These are phyloP conservation scores for Verticillium tricorpus DNA, from an alignment of 2,329 filamentous ascomycete species.

Conservation along the genomic window DNA sequence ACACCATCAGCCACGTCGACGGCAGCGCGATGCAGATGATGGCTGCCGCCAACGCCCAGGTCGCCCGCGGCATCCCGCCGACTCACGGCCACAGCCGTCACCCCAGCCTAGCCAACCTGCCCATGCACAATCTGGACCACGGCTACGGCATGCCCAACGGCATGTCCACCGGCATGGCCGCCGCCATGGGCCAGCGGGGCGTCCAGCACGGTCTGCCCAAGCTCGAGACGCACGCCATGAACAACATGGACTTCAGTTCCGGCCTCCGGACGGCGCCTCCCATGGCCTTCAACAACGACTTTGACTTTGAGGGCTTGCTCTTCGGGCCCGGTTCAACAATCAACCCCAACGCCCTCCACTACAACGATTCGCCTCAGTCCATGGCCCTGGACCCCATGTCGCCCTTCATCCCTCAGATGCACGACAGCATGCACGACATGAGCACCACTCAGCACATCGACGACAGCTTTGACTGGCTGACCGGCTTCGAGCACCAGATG, in stretches of 20 bases:
- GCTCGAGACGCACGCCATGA: conserved; percentile 72
- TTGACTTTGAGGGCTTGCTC: conserved; percentile 65
- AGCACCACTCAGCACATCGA: conserved; percentile 59
- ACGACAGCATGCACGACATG: conserved; percentile 50
- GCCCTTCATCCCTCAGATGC: conserved; percentile 52
- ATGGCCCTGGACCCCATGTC: conserved; percentile 59
- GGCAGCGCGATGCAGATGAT: conserved; percentile 69
- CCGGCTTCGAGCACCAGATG: conserved; percentile 75
- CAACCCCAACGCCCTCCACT: conserved; percentile 74
- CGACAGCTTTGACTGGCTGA: conserved; percentile 77
- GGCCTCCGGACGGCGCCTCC: conserved; percentile 76
- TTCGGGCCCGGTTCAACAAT: conserved; percentile 66
- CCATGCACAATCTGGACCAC: conserved; percentile 52
- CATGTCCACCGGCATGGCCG: conserved; percentile 58
- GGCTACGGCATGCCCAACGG: conserved; percentile 46
- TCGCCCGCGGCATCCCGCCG: conserved; percentile 38
- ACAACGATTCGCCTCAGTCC: conserved; percentile 70
- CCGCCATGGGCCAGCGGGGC: conserved; percentile 61
- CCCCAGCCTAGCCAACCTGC: conserved; percentile 67
- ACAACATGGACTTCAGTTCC: conserved; percentile 57
- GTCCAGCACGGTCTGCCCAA: conserved; percentile 69
- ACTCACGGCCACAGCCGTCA: conserved; percentile 60
- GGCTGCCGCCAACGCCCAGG: conserved; percentile 52
- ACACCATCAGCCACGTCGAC: conserved; percentile 94
- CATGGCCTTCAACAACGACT: conserved; percentile 58